phyloP scores from a whole-genome alignment of 345 rosid genomes.

The Murraya koenigii region DNA sequence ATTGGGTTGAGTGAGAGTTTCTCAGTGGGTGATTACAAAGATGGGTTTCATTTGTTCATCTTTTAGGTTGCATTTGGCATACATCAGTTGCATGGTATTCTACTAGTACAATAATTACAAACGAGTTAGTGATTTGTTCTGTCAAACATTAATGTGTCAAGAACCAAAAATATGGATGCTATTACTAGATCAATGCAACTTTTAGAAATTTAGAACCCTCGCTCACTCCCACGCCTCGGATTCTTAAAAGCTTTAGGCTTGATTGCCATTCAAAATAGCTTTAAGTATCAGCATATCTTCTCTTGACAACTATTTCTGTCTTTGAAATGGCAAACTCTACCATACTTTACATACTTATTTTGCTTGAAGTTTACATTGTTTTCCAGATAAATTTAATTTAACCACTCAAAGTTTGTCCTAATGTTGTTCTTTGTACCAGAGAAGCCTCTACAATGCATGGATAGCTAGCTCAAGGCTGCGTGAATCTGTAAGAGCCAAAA shows the following conservation, averaged over 20 bases:
- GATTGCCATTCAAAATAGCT: neutral
- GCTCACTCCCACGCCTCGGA: neutral
- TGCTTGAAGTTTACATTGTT: neutral
- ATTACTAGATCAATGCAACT: neutral
- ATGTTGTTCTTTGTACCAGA: slow-evolving; percentile 44
- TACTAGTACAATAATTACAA: neutral
- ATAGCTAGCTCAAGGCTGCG: slow-evolving; percentile 52
- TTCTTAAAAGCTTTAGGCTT: neutral
- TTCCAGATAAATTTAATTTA: neutral
- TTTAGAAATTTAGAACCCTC: neutral
- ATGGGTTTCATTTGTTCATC: neutral
- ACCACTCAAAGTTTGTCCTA: neutral
- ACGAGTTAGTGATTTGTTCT: neutral
- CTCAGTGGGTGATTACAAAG: neutral
- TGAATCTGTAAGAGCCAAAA: slow-evolving; percentile 67
- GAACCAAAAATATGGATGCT: neutral
- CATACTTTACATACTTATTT: neutral
- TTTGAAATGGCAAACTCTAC: neutral
- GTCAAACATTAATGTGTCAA: too few species aligned
- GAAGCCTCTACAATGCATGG: slow-evolving; percentile 58
- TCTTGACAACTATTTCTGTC: neutral
- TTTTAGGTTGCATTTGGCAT: neutral
- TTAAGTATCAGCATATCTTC: neutral
- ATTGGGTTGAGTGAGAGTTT: neutral
- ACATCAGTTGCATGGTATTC: neutral